phyloP scores from a whole-genome alignment of 805 yeast species.

The Komagataella ulmi region DNA sequence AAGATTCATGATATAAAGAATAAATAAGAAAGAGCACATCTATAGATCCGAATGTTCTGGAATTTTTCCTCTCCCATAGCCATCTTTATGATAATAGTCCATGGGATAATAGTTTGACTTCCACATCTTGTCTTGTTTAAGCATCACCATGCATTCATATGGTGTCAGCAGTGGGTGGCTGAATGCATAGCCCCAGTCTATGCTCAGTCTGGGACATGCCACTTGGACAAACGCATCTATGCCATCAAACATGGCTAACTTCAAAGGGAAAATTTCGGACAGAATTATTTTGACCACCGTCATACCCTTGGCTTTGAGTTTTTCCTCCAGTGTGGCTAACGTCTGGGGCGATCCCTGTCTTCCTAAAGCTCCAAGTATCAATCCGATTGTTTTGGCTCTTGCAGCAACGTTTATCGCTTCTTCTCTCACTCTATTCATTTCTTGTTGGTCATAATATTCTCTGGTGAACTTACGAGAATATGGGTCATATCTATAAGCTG shows the following conservation, averaged over 20 bases:
- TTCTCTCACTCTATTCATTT: slow-evolving; percentile 59
- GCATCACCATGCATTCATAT: slow-evolving; percentile 87
- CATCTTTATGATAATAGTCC: slow-evolving; percentile 87
- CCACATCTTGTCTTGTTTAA: slow-evolving; percentile 62
- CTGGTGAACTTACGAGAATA: slow-evolving; percentile 83
- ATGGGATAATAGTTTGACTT: slow-evolving; percentile 65
- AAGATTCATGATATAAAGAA: not conserved
- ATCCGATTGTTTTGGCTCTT: slow-evolving; percentile 55
- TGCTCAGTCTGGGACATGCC: slow-evolving; percentile 91
- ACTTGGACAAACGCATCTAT: slow-evolving; percentile 94
- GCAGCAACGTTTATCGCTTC: slow-evolving; percentile 60
- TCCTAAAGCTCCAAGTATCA: slow-evolving; percentile 87
- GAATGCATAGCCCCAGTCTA: slow-evolving; percentile 99
- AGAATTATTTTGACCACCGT: slow-evolving; percentile 70
- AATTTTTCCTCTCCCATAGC: slow-evolving; percentile 78
- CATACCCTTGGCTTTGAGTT: slow-evolving; percentile 39
- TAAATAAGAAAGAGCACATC: slow-evolving; percentile 1
- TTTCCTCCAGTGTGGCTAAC: slow-evolving; percentile 46
- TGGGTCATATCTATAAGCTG: slow-evolving; percentile 92
- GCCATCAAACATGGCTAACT: slow-evolving; percentile 82
- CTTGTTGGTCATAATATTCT: slow-evolving; percentile 79
- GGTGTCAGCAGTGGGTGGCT: slow-evolving; percentile 87
- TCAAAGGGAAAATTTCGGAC: slow-evolving; percentile 89
- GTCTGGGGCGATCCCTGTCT: slow-evolving; percentile 88
- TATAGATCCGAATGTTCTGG: slow-evolving; percentile 29